phyloP scores from a whole-genome alignment of 2,329 filamentous ascomycete species.

The Capronia americana region DNA sequence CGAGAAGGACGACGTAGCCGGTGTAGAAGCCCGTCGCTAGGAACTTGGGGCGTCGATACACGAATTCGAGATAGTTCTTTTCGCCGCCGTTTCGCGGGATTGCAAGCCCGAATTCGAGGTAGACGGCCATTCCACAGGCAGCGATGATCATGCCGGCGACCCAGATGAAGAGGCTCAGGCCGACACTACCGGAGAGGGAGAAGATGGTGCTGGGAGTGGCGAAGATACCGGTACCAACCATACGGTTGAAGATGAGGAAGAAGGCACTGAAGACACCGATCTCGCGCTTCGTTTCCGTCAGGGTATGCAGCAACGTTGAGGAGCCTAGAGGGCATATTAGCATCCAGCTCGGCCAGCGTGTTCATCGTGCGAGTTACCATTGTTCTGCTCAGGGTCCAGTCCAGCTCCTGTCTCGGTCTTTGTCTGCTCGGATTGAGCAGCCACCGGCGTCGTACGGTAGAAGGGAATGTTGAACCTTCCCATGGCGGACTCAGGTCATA shows the following conservation, averaged over 20 bases:
- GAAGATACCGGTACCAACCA: constrained; percentile 57
- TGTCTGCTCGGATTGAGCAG: not conserved
- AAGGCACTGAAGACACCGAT: constrained; percentile 52
- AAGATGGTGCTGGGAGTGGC: constrained; percentile 65
- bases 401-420: not conserved
- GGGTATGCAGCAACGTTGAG: constrained; percentile 5
- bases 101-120: constrained; percentile 56
- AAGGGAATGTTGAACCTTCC: constrained; percentile 2
- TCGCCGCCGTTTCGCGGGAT: constrained; percentile 58
- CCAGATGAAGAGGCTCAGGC: constrained; percentile 62
- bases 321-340: constrained; percentile 8
- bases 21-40: constrained; percentile 62
- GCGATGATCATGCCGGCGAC: constrained; percentile 57
- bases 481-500: not conserved
- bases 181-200: constrained; percentile 61
- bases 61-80: constrained; percentile 62
- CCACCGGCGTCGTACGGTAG: not conserved
- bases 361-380: constrained; percentile 4
- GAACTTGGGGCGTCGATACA: constrained; percentile 59
- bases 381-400: not conserved
- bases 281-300: constrained; percentile 28
- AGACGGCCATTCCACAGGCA: constrained; percentile 55
- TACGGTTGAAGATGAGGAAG: constrained; percentile 57
- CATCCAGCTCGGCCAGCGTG: not conserved
- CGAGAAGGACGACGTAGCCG: constrained; percentile 58